Base-by-base conservation (phyloP, 768 basidiomycete genomes). In the Rhizopogon vesiculosus region DNA sequence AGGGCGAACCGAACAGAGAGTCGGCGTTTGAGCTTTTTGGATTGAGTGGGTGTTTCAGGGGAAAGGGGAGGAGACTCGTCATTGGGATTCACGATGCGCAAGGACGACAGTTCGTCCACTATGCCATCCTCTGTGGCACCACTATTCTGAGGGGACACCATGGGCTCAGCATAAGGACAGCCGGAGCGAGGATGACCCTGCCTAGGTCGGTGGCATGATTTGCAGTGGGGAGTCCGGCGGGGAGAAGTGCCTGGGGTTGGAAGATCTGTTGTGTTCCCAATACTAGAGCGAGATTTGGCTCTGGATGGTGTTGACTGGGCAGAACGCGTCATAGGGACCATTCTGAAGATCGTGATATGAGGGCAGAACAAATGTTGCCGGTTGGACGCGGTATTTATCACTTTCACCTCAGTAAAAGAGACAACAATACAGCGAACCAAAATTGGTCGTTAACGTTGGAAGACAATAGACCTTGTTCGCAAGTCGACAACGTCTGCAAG, bases 111-210 rank as follows among this genome's bases (percentile, higher is more conserved):
- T 8, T 78, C 79, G 33, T 73, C 69, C 5, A 66, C 67, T 45
- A 82, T 69, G 22, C 60, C 66, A 28, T 69, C 69, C 25, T 67
- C 63, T 35, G 49, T 57, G 28, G 54, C 41, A 44, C 51, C 55
- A 16, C 40, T 54, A 41, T 56, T 25, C 33, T 61, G 57, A 9
- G 64, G 56, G 6, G 68, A 62, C 4, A 58, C 40, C 4, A 61
- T 63, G 40, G 74, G 66, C 43, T 76, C 73, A 19, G 64, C 67
- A 54, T 69, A 76, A 0, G 83, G 82, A 62, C 85, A 86, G 9
- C 84, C 83, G 0, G 80, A 80, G 44, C 84, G 81, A 16, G 85
- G 85, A 62, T 86, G 85, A 0, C 84, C 84, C 25, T 71, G 74
- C 52, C 76, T 73, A 0, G 82, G 81, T 22, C 77, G 77, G 52